Evolutionary conservation across 352 stramenopile species (phyloP).

Genomic region (Globisporangium cystogenes): DNA sequence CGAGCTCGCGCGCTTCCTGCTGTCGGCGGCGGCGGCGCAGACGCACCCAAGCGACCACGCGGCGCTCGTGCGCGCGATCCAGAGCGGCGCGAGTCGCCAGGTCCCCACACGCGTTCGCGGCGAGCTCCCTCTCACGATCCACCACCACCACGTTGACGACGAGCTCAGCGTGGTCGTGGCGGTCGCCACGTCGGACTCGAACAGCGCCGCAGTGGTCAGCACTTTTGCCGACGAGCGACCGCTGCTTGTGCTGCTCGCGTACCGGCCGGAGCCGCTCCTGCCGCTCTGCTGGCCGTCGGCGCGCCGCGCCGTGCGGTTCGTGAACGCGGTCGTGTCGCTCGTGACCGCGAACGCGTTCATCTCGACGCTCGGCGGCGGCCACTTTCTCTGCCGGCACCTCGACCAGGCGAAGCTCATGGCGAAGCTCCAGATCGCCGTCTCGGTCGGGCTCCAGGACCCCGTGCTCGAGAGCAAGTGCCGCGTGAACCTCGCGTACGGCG

Average conservation of each 20-base stretch:
- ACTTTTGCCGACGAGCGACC: neutral
- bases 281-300: conserved; percentile 57
- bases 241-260: conserved; percentile 35
- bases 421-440: conserved; percentile 75
- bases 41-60: conserved; percentile 3
- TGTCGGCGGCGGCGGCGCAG: neutral
- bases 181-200: neutral
- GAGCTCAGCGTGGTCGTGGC: neutral
- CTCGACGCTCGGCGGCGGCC: conserved; percentile 72
- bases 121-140: too few species aligned
- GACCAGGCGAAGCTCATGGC: conserved; percentile 67
- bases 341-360: conserved; percentile 84
- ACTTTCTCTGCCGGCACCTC: conserved; percentile 76
- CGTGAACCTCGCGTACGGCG: conserved; percentile 77
- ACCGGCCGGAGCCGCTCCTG: conserved; percentile 37
- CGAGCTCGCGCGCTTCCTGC: conserved; percentile 3
- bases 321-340: conserved; percentile 62
- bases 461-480: conserved; percentile 79
- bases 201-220: neutral
- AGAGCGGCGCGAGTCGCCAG: too few species aligned
- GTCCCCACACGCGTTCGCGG: too few species aligned
- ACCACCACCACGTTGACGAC: neutral
- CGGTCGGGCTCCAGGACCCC: conserved; percentile 62
- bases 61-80: neutral
- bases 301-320: conserved; percentile 57